phyloP scores from a whole-genome alignment of 2,329 filamentous ascomycete species.

The Aureobasidium sp. region DNA sequence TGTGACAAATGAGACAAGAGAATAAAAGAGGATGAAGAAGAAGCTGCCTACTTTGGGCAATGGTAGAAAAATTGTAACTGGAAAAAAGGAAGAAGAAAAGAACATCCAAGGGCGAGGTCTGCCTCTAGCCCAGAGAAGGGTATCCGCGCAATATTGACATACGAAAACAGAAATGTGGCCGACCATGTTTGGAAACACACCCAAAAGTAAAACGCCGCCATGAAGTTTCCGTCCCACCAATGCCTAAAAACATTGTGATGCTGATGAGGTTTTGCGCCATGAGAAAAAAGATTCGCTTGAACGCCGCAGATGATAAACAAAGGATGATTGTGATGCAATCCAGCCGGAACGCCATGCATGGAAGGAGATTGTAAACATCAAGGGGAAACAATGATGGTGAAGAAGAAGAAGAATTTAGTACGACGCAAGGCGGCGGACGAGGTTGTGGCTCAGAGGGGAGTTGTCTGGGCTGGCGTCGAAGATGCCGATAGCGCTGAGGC shows the following conservation, averaged over 20 bases:
- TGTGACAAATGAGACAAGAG: slow-evolving; percentile 5
- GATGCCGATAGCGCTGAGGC: slow-evolving; percentile 21
- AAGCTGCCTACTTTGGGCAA: slow-evolving; percentile 11
- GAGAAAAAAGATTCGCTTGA: slow-evolving; percentile 19
- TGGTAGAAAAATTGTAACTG: neutral
- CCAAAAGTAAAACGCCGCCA: neutral
- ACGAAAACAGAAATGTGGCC: slow-evolving; percentile 10
- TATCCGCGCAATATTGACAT: slow-evolving; percentile 15
- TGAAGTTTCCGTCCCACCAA: slow-evolving; percentile 2
- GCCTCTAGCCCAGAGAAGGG: slow-evolving; percentile 16
- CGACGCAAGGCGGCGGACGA: slow-evolving; percentile 30
- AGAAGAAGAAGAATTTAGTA: slow-evolving; percentile 22
- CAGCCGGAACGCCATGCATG: slow-evolving; percentile 21
- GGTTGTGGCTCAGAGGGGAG: slow-evolving; percentile 27
- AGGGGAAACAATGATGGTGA: slow-evolving; percentile 11
- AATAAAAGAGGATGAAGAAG: neutral
- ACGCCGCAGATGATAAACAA: slow-evolving; percentile 18
- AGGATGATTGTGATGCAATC: slow-evolving; percentile 17
- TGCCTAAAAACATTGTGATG: slow-evolving; percentile 14
- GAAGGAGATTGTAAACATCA: slow-evolving; percentile 19
- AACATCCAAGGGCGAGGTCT: slow-evolving; percentile 14
- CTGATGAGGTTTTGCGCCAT: slow-evolving; percentile 17
- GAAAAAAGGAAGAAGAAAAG: neutral
- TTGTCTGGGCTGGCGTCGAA: slow-evolving; percentile 23
- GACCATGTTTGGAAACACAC: neutral